Conservation (phyloP, 805 yeast species). For the Candida sakaeoensis region DNA sequence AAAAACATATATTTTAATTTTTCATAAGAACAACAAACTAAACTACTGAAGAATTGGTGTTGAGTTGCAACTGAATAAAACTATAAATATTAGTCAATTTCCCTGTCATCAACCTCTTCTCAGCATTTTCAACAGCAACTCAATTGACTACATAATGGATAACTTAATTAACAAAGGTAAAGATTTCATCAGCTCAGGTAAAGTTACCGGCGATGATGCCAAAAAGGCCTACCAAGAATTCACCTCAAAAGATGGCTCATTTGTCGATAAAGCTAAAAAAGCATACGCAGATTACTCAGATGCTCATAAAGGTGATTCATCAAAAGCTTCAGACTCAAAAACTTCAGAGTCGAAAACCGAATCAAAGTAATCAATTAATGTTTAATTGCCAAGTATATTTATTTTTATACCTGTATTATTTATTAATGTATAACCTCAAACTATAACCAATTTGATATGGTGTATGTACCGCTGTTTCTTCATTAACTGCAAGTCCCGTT, state of each 20-base stretch:
- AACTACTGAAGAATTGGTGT: too few species aligned
- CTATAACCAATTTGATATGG: too few species aligned
- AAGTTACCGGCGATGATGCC: conserved; percentile 24
- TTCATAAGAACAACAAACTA: too few species aligned
- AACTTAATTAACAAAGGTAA: conserved; percentile 32
- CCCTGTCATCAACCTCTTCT: neutral
- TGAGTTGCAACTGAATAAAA: too few species aligned
- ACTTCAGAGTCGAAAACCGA: conserved; percentile 2
- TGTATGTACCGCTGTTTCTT: too few species aligned
- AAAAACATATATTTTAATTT: neutral
- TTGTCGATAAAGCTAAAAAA: conserved; percentile 33
- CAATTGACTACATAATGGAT: conserved; percentile 19
- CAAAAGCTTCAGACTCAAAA: neutral
- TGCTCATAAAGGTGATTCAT: conserved; percentile 18
- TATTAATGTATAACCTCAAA: too few species aligned
- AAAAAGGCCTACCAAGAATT: conserved; percentile 32
- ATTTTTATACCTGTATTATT: neutral
- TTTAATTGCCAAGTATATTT: neutral
- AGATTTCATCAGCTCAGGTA: conserved; percentile 15
- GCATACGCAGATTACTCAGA: conserved; percentile 28
- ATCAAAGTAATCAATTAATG: neutral
- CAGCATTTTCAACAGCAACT: neutral
- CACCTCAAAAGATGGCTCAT: conserved; percentile 25
- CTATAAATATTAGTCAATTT: conserved; percentile 3
- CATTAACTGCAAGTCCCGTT: too few species aligned